A percentile compares a stretch with the other conserved stretches of the same genome.
Evolutionary conservation across 805 yeast species (phyloP).

Genomic region (Candida gorgasii): DNA sequence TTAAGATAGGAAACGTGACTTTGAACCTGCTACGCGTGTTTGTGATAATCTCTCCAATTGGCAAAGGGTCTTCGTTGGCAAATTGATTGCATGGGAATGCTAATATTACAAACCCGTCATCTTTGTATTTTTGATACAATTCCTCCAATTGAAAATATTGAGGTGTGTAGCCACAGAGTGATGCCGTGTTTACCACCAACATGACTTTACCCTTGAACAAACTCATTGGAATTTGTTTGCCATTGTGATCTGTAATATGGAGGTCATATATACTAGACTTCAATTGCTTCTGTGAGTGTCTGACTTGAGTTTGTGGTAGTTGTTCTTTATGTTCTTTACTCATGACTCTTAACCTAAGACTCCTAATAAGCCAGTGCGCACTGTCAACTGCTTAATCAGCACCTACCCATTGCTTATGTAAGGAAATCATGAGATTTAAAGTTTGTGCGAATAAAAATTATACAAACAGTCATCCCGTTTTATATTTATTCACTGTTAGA

Average conservation of each 20-base stretch:
- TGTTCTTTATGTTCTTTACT: not conserved
- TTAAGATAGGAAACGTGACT: constrained; percentile 40
- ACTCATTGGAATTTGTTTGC: constrained; percentile 58
- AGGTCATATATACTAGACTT: constrained; percentile 73
- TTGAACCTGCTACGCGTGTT: constrained; percentile 24
- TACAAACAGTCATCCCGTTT: not conserved
- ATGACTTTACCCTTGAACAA: constrained; percentile 78
- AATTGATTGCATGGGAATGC: constrained; percentile 95
- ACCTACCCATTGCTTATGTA: not conserved
- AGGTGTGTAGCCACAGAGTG: constrained; percentile 75
- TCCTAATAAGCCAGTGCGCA: no score
- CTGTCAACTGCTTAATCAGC: no score
- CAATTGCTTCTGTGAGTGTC: not conserved
- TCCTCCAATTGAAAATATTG: constrained; percentile 74
- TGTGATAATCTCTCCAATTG: constrained; percentile 37
- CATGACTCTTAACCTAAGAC: no score
- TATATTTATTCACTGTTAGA: not conserved
- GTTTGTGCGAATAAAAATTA: not conserved
- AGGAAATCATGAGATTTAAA: not conserved
- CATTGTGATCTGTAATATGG: constrained; percentile 60
- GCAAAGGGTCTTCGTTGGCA: constrained; percentile 75
- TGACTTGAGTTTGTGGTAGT: not conserved
- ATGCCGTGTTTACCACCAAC: constrained; percentile 82
- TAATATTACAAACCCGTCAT: constrained; percentile 62
- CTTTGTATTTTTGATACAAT: constrained; percentile 63